Evolutionary conservation across 202 grass and related monocot species (phyloP), one percentile per base, ranked within the genome.

Genomic region (Digitaria exilis): DNA sequence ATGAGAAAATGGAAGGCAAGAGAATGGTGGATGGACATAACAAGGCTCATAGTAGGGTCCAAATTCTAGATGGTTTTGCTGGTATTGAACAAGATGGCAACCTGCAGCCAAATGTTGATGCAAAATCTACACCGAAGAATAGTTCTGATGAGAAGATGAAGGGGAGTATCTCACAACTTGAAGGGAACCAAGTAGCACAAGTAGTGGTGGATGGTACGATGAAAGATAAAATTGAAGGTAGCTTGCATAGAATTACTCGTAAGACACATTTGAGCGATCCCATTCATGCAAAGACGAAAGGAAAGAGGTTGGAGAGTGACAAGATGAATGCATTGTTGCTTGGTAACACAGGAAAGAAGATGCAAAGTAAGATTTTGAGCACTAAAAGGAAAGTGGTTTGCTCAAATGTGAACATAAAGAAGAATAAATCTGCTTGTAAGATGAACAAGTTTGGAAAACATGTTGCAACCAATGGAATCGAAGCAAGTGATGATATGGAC

Each of bases 231-330:
- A 50, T 11, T 6, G 17, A 83, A 52, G 74, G 25, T 52, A 78
- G 58, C 26, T 35, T 43, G 17, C 32, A 6, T 3, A 4, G 44
- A 29, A 68, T 21, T 28, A 35, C 32, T 30, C 68, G 2, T 18
- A 71, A 29, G 44, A 21, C 69, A 71, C 69, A 43, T 50, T 50
- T 71, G 69, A 50, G 69, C 15, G 25, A 55, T 45, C 32, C 49
- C 66, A 48, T 74, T 74, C 44, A 67, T 78, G 50, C 31, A 81
- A 79, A 63, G 51, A 61, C 9, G 46, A 82, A 91, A 31, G 51
- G 34, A 48, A 85, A 79, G 66, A 69, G 79, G 31, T 74, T 67
- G 14, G 69, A 70, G 21, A 44, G 39, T 77, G 31, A 51, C 49
- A 79, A 35, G 60, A 55, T 79, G 48, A 74, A 86, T 44, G 51